Percentiles rank a stretch among this genome's conserved stretches.
Evolutionary conservation across 2,329 filamentous ascomycete species (phyloP).

Genomic region (Ophiocordyceps unilateralis): DNA sequence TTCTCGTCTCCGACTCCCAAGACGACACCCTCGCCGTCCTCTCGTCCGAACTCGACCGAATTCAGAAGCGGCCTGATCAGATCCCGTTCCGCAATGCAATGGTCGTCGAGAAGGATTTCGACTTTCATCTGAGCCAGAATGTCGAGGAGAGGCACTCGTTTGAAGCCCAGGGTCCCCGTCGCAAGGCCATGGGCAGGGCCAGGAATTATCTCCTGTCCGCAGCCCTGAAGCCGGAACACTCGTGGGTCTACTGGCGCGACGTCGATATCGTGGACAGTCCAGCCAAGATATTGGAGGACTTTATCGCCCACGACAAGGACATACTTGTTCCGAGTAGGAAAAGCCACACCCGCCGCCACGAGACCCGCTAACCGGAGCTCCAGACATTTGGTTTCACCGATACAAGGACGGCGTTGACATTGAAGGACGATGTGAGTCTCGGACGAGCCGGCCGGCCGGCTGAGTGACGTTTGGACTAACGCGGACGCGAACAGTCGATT

Average conservation of each 20-base stretch:
- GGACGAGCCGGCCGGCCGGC: neutral
- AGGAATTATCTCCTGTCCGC: conserved; percentile 80
- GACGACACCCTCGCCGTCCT: conserved; percentile 88
- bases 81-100: conserved; percentile 72
- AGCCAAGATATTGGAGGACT: conserved; percentile 76
- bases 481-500: conserved; percentile 50
- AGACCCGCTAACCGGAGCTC: conserved; percentile 9
- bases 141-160: conserved; percentile 76
- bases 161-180: conserved; percentile 70
- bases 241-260: conserved; percentile 98
- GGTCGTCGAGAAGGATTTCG: conserved; percentile 87
- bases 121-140: conserved; percentile 53
- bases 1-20: conserved; percentile 78
- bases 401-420: conserved; percentile 70
- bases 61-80: conserved; percentile 66
- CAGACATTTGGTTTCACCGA: conserved; percentile 94
- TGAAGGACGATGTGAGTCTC: conserved; percentile 71
- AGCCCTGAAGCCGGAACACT: conserved; percentile 81
- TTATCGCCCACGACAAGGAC: conserved; percentile 84
- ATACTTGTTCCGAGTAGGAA: conserved; percentile 83
- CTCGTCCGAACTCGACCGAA: conserved; percentile 66
- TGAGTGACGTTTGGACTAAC: conserved; percentile 3
- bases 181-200: conserved; percentile 78
- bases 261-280: conserved; percentile 92
- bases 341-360: neutral